These are phyloP conservation scores for Ophiobolus disseminans DNA, from an alignment of 2,329 filamentous ascomycete genomes.

Conservation along the genomic window DNA sequence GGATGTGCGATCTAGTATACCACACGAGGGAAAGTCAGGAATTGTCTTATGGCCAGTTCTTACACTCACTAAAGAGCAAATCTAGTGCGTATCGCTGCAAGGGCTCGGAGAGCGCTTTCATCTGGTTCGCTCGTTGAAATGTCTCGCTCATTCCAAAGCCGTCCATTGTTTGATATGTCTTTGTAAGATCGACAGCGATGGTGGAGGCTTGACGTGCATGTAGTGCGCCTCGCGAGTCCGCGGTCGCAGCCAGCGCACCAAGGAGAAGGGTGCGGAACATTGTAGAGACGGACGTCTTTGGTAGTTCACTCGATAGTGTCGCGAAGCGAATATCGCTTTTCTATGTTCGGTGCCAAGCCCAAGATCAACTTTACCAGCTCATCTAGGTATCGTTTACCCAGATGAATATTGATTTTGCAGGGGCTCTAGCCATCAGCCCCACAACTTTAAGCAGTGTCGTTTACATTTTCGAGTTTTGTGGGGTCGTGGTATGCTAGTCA, in stretches of 20 bases:
- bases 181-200: constrained; percentile 53
- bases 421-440: too few relatives aligned
- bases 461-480: too few relatives aligned
- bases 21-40: too few relatives aligned
- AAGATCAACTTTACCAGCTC: too few relatives aligned
- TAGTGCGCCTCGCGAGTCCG: constrained; percentile 6
- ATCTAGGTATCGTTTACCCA: too few relatives aligned
- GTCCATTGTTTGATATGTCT: constrained; percentile 56
- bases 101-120: constrained; percentile 47
- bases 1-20: constrained; percentile 51
- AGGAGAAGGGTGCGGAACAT: constrained; percentile 9
- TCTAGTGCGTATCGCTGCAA: constrained; percentile 54
- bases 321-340: too few relatives aligned
- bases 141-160: constrained; percentile 57
- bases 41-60: too few relatives aligned
- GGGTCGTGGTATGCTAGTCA: too few relatives aligned
- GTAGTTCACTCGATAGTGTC: too few relatives aligned
- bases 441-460: too few relatives aligned
- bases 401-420: too few relatives aligned
- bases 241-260: constrained; percentile 9
- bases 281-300: constrained; percentile 16
- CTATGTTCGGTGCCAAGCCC: too few relatives aligned
- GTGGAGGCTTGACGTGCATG: constrained; percentile 27
- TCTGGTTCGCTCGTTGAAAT: constrained; percentile 56
- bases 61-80: constrained; percentile 57